Conservation (phyloP, 805 yeast species). For the Ogataea thermomethanolica region DNA sequence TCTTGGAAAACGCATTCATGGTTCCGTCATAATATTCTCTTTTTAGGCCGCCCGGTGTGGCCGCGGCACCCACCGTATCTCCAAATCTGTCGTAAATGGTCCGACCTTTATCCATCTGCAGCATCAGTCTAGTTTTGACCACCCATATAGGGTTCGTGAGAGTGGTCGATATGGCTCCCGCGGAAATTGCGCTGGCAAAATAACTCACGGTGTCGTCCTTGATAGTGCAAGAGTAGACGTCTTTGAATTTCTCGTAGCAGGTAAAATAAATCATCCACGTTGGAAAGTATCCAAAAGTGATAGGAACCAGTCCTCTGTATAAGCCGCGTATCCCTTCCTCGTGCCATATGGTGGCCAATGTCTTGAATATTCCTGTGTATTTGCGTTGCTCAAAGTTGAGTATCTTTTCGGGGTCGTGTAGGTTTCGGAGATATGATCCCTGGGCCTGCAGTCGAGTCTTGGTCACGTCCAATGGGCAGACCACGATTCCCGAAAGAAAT, state of each 20-base stretch:
- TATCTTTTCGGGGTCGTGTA: constrained; percentile 12
- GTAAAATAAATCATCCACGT: constrained; percentile 97
- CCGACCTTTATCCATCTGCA: constrained; percentile 56
- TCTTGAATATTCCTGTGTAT: constrained; percentile 60
- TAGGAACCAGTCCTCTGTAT: constrained; percentile 90
- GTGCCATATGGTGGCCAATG: constrained; percentile 58
- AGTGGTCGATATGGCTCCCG: constrained; percentile 83
- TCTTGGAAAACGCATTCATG: constrained; percentile 74
- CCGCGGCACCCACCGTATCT: constrained; percentile 18
- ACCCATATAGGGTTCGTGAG: constrained; percentile 97
- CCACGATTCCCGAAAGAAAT: constrained; percentile 79
- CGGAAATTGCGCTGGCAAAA: constrained; percentile 68
- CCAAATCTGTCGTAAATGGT: constrained; percentile 37
- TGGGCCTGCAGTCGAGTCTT: constrained; percentile 94
- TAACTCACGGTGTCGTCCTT: constrained; percentile 36
- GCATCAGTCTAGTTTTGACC: constrained; percentile 90
- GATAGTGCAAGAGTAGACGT: constrained; percentile 25
- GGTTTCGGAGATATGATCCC: constrained; percentile 45
- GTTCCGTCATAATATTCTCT: constrained; percentile 64
- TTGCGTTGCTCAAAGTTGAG: constrained; percentile 26
- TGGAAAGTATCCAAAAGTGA: constrained; percentile 89
- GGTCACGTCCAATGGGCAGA: constrained; percentile 94
- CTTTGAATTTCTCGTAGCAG: constrained; percentile 78
- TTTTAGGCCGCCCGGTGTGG: constrained; percentile 19
- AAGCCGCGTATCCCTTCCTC: constrained; percentile 85